Percentiles rank a stretch among this genome's conserved stretches.
Conservation (phyloP, 2,329 filamentous ascomycete species). For the Botryotinia narcissicola region DNA sequence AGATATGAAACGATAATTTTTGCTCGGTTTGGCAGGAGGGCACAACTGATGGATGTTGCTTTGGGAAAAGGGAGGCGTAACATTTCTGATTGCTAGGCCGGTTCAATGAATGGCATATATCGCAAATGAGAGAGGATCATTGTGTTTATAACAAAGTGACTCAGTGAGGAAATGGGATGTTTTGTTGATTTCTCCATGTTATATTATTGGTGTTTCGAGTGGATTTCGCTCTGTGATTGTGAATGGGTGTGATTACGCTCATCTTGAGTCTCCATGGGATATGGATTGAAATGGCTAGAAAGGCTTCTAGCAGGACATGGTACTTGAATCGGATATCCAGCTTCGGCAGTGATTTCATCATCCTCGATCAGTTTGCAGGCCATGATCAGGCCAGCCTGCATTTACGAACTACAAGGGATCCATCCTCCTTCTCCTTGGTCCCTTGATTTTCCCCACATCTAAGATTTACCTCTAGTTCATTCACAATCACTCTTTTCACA, state of each 20-base stretch:
- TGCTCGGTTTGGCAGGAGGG: constrained; percentile 20
- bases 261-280: not conserved
- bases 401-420: not conserved
- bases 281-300: not conserved
- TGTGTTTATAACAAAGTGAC: constrained; percentile 19
- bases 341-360: not conserved
- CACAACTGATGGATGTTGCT: constrained; percentile 13
- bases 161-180: constrained; percentile 21
- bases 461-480: not conserved
- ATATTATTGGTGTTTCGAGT: not conserved
- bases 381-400: not conserved
- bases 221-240: not conserved
- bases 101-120: constrained; percentile 15
- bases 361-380: not conserved
- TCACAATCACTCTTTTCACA: not conserved
- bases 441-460: not conserved
- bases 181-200: constrained; percentile 17
- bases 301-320: not conserved
- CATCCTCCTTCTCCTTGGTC: not conserved
- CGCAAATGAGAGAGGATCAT: constrained; percentile 16
- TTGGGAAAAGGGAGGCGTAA: constrained; percentile 21
- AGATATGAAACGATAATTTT: constrained; percentile 19
- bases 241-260: not conserved
- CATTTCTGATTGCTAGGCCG: constrained; percentile 18
- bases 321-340: not conserved